phyloP scores from a whole-genome alignment of 352 stramenopile species.

The Phytophthora pluvialis region DNA sequence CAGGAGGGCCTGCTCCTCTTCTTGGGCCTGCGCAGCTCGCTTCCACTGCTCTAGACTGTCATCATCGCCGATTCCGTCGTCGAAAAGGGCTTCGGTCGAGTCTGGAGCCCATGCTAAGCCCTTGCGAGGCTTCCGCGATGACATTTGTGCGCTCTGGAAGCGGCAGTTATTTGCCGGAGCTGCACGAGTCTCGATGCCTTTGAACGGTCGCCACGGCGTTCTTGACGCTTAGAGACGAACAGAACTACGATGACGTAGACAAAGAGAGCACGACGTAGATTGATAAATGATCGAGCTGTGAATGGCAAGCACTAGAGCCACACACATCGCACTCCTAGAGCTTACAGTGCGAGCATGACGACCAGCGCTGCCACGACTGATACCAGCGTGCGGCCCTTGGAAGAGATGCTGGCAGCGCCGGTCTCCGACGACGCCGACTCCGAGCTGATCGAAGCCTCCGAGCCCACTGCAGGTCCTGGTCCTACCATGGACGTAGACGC shows the following conservation, averaged over 20 bases:
- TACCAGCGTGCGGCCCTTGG: background rate
- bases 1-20: slow-evolving; percentile 71
- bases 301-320: background rate
- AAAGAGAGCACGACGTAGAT: too few species aligned
- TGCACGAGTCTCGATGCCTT: background rate
- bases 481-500: slow-evolving; percentile 9
- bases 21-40: slow-evolving; percentile 45
- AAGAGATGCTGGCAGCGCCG: background rate
- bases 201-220: slow-evolving; percentile 11
- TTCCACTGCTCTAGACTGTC: slow-evolving; percentile 42
- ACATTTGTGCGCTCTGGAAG: slow-evolving; percentile 8
- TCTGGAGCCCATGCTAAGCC: slow-evolving; percentile 26
- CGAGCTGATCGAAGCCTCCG: slow-evolving; percentile 3
- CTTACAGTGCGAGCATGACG: background rate
- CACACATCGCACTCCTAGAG: background rate
- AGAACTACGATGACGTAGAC: too few species aligned
- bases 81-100: slow-evolving; percentile 31
- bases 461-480: slow-evolving; percentile 5
- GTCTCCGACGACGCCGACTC: slow-evolving; percentile 15
- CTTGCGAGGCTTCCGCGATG: slow-evolving; percentile 33
- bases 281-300: background rate
- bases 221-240: background rate
- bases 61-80: slow-evolving; percentile 25
- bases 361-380: background rate
- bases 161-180: slow-evolving; percentile 19